These are phyloP conservation scores for Gautieria morchelliformis DNA, from an alignment of 768 basidiomycete species.

Conservation along the genomic window DNA sequence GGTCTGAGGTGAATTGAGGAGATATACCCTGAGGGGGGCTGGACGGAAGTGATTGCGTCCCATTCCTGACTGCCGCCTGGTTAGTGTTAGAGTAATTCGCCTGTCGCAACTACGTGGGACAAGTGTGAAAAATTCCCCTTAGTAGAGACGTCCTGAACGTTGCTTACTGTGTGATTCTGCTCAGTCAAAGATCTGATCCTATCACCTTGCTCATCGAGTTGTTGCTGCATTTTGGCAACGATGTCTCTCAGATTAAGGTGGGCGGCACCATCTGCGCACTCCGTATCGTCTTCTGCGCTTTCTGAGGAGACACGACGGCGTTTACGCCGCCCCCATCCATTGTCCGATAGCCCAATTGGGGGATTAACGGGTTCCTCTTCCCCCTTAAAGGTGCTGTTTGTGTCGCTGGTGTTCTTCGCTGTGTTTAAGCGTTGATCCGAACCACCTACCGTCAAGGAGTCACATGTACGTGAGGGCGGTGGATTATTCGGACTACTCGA, in stretches of 20 bases:
- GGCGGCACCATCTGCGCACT: neutral
- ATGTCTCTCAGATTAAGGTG: neutral
- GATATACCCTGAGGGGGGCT: too few species aligned
- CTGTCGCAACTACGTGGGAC: neutral
- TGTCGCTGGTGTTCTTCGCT: neutral
- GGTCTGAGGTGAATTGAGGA: neutral
- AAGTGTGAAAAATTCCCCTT: neutral
- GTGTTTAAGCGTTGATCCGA: neutral
- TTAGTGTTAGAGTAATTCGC: neutral
- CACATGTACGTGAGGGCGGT: neutral
- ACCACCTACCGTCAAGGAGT: neutral
- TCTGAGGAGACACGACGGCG: neutral
- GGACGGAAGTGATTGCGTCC: neutral
- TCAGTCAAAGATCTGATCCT: neutral
- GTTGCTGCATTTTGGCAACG: slow-evolving; percentile 1
- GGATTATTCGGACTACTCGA: neutral
- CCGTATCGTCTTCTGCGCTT: neutral
- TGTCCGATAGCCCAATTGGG: neutral
- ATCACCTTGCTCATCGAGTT: slow-evolving; percentile 4
- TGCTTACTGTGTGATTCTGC: neutral
- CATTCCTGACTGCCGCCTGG: neutral
- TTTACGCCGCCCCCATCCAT: neutral
- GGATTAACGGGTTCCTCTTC: neutral
- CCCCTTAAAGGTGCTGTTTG: neutral
- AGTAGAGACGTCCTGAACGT: neutral